Percentiles rank a stretch among this genome's conserved stretches.
These are phyloP conservation scores for Trichomonascaceae sp. DNA, from an alignment of 1,139 yeast species.

Conservation along the genomic window DNA sequence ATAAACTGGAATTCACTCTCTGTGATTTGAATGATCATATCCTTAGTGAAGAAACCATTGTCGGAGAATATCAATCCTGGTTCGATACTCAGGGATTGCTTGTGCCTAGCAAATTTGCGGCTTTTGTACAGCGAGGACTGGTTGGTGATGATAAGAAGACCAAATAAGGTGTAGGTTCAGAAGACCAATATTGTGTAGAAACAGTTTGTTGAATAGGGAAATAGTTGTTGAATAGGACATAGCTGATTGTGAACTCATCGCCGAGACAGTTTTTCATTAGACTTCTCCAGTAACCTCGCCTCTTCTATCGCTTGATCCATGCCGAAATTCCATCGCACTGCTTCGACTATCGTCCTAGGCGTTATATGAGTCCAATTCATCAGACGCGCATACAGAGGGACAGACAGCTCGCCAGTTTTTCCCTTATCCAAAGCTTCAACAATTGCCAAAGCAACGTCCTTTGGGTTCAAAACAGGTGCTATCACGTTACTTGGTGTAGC, in stretches of 20 bases:
- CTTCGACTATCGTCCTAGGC: conserved; percentile 66
- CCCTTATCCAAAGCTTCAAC: conserved; percentile 53
- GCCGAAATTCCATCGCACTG: conserved; percentile 50
- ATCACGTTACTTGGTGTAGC: conserved; percentile 59
- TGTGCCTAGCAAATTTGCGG: conserved; percentile 21
- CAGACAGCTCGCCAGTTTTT: conserved; percentile 56
- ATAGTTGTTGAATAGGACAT: no score
- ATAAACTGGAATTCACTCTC: conserved; percentile 34
- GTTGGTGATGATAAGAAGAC: conserved; percentile 12
- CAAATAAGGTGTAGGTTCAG: not conserved
- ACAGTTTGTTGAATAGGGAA: not conserved
- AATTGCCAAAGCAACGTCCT: conserved; percentile 52
- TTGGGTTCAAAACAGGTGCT: conserved; percentile 73
- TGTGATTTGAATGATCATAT: conserved; percentile 26
- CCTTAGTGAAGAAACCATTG: conserved; percentile 8
- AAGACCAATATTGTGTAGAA: no score
- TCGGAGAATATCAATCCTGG: conserved; percentile 23
- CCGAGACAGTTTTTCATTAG: no score
- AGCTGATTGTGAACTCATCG: not conserved
- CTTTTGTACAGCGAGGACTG: conserved; percentile 10
- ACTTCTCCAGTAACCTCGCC: not conserved
- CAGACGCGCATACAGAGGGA: conserved; percentile 68
- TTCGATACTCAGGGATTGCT: conserved; percentile 27
- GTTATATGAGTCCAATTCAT: conserved; percentile 58
- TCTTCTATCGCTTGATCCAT: conserved; percentile 42